Base-by-base conservation (phyloP, 352 stramenopile genomes). In the Phytopythium helicoides region DNA sequence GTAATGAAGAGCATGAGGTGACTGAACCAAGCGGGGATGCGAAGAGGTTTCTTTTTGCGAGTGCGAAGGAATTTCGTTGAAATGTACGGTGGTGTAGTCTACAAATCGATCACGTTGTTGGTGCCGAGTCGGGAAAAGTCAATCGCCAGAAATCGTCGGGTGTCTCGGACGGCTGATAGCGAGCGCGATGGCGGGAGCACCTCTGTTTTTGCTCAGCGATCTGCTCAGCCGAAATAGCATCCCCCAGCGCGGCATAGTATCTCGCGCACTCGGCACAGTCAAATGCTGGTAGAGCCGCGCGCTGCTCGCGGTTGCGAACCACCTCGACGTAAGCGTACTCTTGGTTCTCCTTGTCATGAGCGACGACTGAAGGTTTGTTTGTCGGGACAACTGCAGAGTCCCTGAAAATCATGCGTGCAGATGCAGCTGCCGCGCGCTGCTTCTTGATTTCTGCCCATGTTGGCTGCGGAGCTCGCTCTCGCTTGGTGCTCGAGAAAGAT, bases 141-240 rank as follows among this genome's bases (percentile, higher is more conserved):
- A 94, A 59, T 21, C 81, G 69, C 83, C 83, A 94, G 52, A 93
- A 94, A 54, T 90, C 83, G 47, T 94, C 81, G 7, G 83, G 83
- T n/a, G 83, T 94, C 37, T 89, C 63, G 56, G 88, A 87, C 21
- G 76, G 81, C 45, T 89, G 66, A 31, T 78, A 88, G 44, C 75
- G 66, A 8, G 83, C 83, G 14, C 83, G 83, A 58, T 94, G 83
- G 8, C 83, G 78, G 26, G 83, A 94, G 52, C 83, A 94, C 33
- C 66, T 72, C 51, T 64, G 56, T 56, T 82, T 83, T 18, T 84
- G 70, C 21, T 60, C 54, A 25, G 44, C 40, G 8, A 66, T 53
- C 33, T 79, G 60, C 11, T 68, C 65, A 9, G 55, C 58, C 7
- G 70, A 42, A 14, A 81, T 62, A 11, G 82, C 33, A 23, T 59